These are phyloP conservation scores for Zoysia matrella DNA, from an alignment of 202 grass and related monocot species.

Conservation along the genomic window DNA sequence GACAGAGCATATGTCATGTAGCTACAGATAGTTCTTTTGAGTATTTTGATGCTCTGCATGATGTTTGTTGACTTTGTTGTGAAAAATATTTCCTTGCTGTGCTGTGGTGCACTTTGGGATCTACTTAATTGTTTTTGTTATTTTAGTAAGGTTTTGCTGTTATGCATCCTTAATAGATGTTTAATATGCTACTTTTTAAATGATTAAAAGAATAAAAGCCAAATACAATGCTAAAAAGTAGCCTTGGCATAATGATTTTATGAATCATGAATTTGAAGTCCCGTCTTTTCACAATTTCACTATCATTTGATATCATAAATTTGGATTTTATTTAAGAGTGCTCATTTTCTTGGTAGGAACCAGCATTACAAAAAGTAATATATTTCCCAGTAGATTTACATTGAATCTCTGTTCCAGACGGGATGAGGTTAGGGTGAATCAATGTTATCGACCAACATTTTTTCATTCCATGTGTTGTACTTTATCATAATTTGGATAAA, in stretches of 20 bases:
- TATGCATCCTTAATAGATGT: not conserved
- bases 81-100: not conserved
- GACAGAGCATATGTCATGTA: not conserved
- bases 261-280: constrained; percentile 8
- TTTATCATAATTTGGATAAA: constrained; percentile 11
- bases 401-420: not conserved
- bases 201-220: not conserved
- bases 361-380: not conserved
- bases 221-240: not conserved
- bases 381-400: constrained; percentile 14
- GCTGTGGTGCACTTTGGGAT: not conserved
- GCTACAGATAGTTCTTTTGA: constrained; percentile 4
- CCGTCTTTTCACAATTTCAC: not conserved
- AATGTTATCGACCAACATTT: not conserved
- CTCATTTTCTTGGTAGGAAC: constrained; percentile 11
- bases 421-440: not conserved
- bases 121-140: not conserved
- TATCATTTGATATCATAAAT: no score
- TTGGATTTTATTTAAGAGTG: not conserved
- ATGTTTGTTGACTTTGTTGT: not conserved
- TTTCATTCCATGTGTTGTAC: not conserved
- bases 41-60: not conserved
- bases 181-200: not conserved
- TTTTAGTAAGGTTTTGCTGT: not conserved
- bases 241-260: not conserved